Percentiles rank a stretch among this genome's conserved stretches.
These are phyloP conservation scores for Suillus brevipes DNA, from an alignment of 768 basidiomycete species.

Conservation along the genomic window DNA sequence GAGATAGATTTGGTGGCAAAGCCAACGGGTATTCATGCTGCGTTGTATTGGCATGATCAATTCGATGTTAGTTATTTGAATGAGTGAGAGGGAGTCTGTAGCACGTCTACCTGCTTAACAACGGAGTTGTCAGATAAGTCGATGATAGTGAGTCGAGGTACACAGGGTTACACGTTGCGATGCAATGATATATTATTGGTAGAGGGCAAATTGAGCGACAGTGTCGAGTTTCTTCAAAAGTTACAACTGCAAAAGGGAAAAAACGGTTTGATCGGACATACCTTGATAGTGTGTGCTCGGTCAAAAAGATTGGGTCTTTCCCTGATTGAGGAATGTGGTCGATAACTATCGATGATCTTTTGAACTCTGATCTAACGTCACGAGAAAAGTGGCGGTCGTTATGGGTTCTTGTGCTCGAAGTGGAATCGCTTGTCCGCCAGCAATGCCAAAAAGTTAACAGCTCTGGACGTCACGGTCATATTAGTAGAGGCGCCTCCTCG, in stretches of 20 bases:
- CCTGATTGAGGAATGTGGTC: background rate
- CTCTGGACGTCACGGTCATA: no score
- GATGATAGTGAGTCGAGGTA: background rate
- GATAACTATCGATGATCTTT: background rate
- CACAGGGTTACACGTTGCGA: background rate
- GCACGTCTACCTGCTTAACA: background rate
- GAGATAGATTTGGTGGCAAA: background rate
- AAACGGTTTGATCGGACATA: background rate
- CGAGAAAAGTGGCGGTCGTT: background rate
- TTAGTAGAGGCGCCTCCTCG: background rate
- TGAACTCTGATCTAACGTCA: background rate
- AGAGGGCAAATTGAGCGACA: conserved; percentile 2
- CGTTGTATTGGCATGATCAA: background rate
- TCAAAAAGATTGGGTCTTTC: background rate
- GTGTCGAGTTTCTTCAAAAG: background rate
- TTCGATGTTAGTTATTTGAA: background rate
- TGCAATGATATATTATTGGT: background rate
- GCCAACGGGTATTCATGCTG: background rate
- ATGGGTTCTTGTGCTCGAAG: background rate
- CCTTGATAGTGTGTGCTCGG: background rate
- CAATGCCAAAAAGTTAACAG: background rate
- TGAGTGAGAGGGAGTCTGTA: background rate
- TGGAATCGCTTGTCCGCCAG: background rate
- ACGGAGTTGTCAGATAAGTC: background rate
- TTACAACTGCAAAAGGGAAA: background rate